phyloP scores from a whole-genome alignment of 2,329 filamentous ascomycete species.

The Curvularia sp. region DNA sequence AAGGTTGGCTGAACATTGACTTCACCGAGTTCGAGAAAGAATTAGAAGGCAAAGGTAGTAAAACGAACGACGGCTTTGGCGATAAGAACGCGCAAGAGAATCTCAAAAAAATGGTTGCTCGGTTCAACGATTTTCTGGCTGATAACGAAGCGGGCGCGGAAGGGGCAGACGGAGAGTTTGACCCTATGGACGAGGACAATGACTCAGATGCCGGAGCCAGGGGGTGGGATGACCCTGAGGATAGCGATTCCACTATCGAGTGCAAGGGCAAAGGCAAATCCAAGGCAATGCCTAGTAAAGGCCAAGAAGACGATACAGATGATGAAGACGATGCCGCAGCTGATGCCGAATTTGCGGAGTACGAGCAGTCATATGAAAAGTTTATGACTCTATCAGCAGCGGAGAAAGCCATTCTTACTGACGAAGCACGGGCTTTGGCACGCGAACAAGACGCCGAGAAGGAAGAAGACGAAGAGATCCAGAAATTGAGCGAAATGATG shows the following conservation, averaged over 20 bases:
- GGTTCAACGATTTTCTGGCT: conserved; percentile 91
- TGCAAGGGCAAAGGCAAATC: conserved; percentile 47
- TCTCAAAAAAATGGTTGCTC: conserved; percentile 86
- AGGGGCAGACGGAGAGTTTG: conserved; percentile 69
- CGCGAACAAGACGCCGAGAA: conserved; percentile 51
- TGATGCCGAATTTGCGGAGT: conserved; percentile 71
- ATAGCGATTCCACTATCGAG: conserved; percentile 50
- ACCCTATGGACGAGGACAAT: conserved; percentile 72
- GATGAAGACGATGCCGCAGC: conserved; percentile 61
- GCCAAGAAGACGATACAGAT: conserved; percentile 33
- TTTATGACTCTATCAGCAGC: conserved; percentile 76
- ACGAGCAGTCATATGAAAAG: conserved; percentile 81
- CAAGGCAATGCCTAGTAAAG: conserved; percentile 68
- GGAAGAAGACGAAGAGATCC: conserved; percentile 65
- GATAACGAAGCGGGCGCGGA: conserved; percentile 83
- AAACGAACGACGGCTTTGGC: conserved; percentile 57
- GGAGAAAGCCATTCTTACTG: conserved; percentile 43
- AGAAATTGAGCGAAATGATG: conserved; percentile 70
- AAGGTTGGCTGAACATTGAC: conserved; percentile 90
- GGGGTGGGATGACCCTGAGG: conserved; percentile 52
- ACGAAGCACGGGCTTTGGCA: conserved; percentile 46
- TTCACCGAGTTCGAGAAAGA: conserved; percentile 89
- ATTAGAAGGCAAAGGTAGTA: conserved; percentile 60
- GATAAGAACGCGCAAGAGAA: conserved; percentile 74
- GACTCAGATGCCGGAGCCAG: conserved; percentile 58